Conservation (phyloP, 192 early-diverging fungal species). For the Podila epigama region DNA sequence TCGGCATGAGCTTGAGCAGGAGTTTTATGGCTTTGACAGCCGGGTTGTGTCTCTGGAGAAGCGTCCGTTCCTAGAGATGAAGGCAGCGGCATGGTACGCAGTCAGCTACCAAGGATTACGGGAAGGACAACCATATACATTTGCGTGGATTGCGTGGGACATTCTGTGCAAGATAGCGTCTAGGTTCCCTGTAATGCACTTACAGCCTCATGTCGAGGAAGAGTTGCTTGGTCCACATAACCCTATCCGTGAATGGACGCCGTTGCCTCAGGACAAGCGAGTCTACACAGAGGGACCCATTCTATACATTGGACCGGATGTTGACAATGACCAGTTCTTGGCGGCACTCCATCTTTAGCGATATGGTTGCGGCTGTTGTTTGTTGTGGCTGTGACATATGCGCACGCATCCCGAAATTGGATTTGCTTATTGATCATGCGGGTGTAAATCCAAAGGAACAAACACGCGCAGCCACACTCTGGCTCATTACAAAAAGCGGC, state of each 20-base stretch:
- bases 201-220: not conserved
- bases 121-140: slow-evolving; percentile 22
- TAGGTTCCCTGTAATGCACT: not conserved
- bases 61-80: slow-evolving; percentile 41
- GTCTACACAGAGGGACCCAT: not conserved
- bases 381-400: too few species aligned
- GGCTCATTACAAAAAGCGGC: too few species aligned
- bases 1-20: slow-evolving; percentile 55
- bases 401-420: too few species aligned
- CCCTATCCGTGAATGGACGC: not conserved
- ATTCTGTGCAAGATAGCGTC: slow-evolving; percentile 22
- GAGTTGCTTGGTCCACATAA: not conserved
- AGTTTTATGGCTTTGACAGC: slow-evolving; percentile 41
- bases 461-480: too few species aligned
- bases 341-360: not conserved
- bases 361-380: not conserved
- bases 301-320: not conserved
- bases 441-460: too few species aligned
- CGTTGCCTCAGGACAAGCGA: not conserved
- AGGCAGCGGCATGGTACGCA: slow-evolving; percentile 76
- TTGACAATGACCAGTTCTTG: not conserved
- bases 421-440: too few species aligned
- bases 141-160: slow-evolving; percentile 43
- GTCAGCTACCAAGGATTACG: slow-evolving; percentile 64
- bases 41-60: slow-evolving; percentile 17